phyloP scores from a whole-genome alignment of 2,329 filamentous ascomycete genomes.

The Talaromyces sp. region DNA sequence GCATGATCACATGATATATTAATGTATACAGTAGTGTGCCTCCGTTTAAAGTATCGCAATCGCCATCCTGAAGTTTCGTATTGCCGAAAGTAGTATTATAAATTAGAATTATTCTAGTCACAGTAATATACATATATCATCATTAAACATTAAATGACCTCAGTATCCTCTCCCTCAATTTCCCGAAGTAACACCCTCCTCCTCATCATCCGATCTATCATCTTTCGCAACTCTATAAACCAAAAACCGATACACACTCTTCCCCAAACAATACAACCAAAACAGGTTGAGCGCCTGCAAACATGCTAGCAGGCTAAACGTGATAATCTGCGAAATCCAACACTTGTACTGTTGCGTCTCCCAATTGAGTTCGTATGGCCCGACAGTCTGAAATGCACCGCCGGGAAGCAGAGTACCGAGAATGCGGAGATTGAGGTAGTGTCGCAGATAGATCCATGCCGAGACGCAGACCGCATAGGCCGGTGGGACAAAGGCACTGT shows the following conservation, averaged over 20 bases:
- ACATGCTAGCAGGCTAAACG: conserved; percentile 8
- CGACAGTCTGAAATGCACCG: conserved; percentile 14
- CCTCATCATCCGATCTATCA: conserved; percentile 16
- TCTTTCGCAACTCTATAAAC: conserved; percentile 11
- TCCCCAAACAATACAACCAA: conserved; percentile 16
- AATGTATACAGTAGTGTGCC: not conserved
- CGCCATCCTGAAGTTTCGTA: too few species aligned
- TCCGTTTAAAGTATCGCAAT: too few species aligned
- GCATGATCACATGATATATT: not conserved
- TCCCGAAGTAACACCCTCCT: not conserved
- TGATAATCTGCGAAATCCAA: conserved; percentile 17
- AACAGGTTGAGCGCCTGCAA: conserved; percentile 15
- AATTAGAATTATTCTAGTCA: not conserved
- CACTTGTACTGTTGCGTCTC: conserved; percentile 16
- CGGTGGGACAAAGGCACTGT: not conserved
- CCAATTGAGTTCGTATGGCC: conserved; percentile 15
- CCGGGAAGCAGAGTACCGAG: conserved; percentile 9
- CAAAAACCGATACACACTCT: conserved; percentile 11
- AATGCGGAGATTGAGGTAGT: conserved; percentile 14
- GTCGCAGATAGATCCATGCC: conserved; percentile 13
- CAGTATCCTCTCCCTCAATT: not conserved
- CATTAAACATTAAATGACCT: not conserved
- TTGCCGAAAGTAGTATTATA: not conserved
- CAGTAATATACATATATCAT: not conserved
- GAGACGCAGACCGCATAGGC: not conserved